These are phyloP conservation scores for Adansonia rubrostipa DNA, from an alignment of 441 rosid species.

Conservation along the genomic window DNA sequence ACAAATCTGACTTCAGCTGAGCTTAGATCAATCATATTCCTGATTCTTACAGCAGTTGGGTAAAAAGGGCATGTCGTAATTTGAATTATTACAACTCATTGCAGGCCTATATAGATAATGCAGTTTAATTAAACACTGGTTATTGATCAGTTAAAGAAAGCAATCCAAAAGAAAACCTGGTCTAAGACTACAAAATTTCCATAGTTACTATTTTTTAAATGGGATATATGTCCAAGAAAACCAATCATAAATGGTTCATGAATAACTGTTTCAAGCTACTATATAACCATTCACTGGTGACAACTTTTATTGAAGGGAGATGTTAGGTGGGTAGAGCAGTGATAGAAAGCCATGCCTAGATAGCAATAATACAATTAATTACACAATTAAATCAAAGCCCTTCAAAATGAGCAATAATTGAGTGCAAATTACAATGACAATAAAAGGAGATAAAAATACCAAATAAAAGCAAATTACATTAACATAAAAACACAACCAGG, in stretches of 20 bases:
- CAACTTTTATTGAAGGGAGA: neutral
- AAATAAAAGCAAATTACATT: neutral
- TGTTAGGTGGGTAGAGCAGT: neutral
- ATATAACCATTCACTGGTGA: neutral
- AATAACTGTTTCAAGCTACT: neutral
- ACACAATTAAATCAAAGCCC: neutral
- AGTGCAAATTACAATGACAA: neutral
- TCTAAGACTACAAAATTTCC: neutral
- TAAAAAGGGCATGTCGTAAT: neutral
- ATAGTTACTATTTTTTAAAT: neutral
- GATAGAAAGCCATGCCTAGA: neutral
- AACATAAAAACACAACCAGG: slow-evolving; percentile 6
- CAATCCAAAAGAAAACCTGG: slow-evolving; percentile 6
- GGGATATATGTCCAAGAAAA: neutral
- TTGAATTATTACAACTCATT: neutral
- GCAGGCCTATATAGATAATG: neutral
- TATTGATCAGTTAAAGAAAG: neutral
- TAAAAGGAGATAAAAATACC: neutral
- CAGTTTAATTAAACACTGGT: neutral
- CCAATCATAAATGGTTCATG: neutral
- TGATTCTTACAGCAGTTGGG: neutral
- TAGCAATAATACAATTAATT: slow-evolving; percentile 12
- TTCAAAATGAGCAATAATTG: neutral
- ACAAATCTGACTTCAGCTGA: neutral
- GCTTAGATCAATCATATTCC: neutral